These are phyloP conservation scores for Exophiala sp. DNA, from an alignment of 2,329 filamentous ascomycete genomes.

Conservation along the genomic window DNA sequence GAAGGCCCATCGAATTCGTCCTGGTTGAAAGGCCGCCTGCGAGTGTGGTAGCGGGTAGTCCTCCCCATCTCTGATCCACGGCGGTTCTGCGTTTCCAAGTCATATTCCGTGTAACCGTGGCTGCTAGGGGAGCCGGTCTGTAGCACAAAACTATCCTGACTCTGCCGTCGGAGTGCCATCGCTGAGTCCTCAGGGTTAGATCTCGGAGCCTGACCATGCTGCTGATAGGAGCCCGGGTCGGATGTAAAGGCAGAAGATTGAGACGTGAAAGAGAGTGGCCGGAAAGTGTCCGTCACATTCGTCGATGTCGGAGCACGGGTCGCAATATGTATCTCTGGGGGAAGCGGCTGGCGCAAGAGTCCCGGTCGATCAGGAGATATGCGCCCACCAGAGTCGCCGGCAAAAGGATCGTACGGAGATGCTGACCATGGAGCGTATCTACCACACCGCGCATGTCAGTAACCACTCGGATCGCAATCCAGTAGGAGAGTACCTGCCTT, in stretches of 20 bases:
- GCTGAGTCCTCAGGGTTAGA: constrained; percentile 20
- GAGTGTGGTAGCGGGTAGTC: constrained; percentile 25
- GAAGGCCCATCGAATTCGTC: constrained; percentile 87
- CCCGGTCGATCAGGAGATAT: constrained; percentile 22
- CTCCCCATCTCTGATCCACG: constrained; percentile 22
- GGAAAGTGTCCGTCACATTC: constrained; percentile 18
- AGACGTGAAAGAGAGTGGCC: constrained; percentile 20
- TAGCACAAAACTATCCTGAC: constrained; percentile 26
- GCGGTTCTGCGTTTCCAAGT: constrained; percentile 24
- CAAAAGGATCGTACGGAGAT: constrained; percentile 21
- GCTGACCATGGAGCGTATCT: constrained; percentile 20
- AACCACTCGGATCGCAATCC: not conserved
- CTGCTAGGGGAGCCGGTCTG: constrained; percentile 26
- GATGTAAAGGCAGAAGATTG: constrained; percentile 19
- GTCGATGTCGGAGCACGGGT: constrained; percentile 15
- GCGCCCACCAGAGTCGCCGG: constrained; percentile 18
- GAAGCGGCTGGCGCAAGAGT: constrained; percentile 19
- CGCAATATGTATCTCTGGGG: constrained; percentile 21
- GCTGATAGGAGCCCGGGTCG: constrained; percentile 19
- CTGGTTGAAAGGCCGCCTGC: constrained; percentile 59
- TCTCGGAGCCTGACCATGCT: constrained; percentile 14
- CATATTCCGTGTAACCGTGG: constrained; percentile 27
- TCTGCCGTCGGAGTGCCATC: constrained; percentile 25
- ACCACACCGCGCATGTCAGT: constrained; percentile 4
- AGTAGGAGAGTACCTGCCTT: constrained; percentile 8